Evolutionary conservation across 306 rosid genomes (phyloP).

Genomic region (Quercus wislizeni): DNA sequence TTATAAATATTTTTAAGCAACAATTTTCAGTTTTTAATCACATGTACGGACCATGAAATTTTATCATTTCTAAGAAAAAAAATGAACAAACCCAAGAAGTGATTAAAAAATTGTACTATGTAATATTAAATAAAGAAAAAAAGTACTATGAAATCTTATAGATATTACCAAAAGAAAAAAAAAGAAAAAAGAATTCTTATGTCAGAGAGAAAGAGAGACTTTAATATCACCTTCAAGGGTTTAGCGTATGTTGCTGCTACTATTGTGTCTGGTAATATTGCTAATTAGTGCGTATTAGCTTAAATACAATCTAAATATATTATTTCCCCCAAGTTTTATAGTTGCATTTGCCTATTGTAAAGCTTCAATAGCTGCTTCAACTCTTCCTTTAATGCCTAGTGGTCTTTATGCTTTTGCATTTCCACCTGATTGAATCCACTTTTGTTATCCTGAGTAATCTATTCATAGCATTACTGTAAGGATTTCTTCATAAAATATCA

Average conservation of each 20-base stretch:
- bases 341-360: too few species aligned
- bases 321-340: neutral
- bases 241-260: neutral
- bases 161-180: neutral
- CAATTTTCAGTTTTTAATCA: too few species aligned
- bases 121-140: neutral
- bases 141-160: neutral
- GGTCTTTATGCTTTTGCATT: too few species aligned
- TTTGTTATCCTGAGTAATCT: too few species aligned
- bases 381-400: too few species aligned
- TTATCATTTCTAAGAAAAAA: too few species aligned
- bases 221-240: neutral
- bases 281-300: neutral
- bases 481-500: too few species aligned
- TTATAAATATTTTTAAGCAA: rapidly evolving
- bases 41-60: too few species aligned
- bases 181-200: neutral
- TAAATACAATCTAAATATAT: neutral
- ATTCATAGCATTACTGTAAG: too few species aligned
- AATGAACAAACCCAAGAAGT: neutral
- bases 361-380: too few species aligned
- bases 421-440: too few species aligned
- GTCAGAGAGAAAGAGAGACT: neutral
- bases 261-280: neutral
- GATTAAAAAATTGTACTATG: neutral